Evolutionary conservation across 768 basidiomycete genomes (phyloP).

Genomic region (Leccinellum albellum): DNA sequence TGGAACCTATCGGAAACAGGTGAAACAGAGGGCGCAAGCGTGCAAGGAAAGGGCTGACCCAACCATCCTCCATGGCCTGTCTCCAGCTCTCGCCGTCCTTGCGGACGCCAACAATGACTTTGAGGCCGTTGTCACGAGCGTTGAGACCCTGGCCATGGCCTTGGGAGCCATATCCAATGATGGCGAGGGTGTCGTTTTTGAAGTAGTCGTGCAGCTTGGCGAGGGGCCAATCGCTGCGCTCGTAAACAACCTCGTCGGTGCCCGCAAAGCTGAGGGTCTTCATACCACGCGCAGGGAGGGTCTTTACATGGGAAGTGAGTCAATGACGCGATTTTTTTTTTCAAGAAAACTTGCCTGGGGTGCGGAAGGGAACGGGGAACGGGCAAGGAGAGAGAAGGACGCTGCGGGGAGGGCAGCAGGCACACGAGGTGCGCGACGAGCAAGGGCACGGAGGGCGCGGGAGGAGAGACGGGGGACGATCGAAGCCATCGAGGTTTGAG

Average conservation of each 20-base stretch:
- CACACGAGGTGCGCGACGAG: slow-evolving; percentile 61
- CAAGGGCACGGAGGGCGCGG: slow-evolving; percentile 58
- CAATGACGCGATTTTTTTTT: slow-evolving; percentile 16
- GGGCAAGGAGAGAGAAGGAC: slow-evolving; percentile 66
- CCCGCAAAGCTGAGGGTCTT: slow-evolving; percentile 98
- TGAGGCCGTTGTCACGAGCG: slow-evolving; percentile 97
- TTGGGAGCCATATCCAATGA: slow-evolving; percentile 99
- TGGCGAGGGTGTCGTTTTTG: slow-evolving; percentile 98
- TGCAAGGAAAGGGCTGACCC: slow-evolving; percentile 51
- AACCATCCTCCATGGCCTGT: slow-evolving; percentile 93
- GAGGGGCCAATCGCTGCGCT: slow-evolving; percentile 96
- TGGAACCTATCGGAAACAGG: slow-evolving; percentile 56
- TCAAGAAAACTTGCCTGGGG: slow-evolving; percentile 34
- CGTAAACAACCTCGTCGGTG: slow-evolving; percentile 88
- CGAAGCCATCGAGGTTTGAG: slow-evolving; percentile 49
- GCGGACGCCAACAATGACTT: slow-evolving; percentile 97
- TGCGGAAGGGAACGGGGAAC: slow-evolving; percentile 32
- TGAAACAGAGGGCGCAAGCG: background rate
- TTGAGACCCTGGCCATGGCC: slow-evolving; percentile 99
- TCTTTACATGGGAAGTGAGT: slow-evolving; percentile 29
- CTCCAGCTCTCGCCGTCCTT: slow-evolving; percentile 96
- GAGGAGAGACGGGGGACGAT: slow-evolving; percentile 58
- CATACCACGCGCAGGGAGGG: slow-evolving; percentile 63
- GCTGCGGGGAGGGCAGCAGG: slow-evolving; percentile 45
- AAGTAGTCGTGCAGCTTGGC: slow-evolving; percentile 99